These are phyloP conservation scores for Rickenella mellea DNA, from an alignment of 768 basidiomycete genomes.

Conservation along the genomic window DNA sequence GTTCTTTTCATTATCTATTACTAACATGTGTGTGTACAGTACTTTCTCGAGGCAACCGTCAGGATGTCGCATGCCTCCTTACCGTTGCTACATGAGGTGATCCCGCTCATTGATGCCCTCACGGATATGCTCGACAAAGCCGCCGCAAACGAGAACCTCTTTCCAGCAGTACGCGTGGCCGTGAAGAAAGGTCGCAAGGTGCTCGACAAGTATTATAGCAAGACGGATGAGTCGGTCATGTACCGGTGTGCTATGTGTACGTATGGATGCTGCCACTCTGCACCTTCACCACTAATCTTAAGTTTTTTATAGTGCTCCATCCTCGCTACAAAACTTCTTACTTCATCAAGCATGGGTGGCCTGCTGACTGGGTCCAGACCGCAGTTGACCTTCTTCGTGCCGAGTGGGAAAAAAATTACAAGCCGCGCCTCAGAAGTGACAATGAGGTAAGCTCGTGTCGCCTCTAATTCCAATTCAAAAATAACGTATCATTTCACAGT, in stretches of 20 bases:
- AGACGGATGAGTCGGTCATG: constrained; percentile 8
- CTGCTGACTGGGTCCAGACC: constrained; percentile 11
- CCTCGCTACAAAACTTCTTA: constrained; percentile 12
- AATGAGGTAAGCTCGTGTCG: too few relatives aligned
- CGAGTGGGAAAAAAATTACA: background rate
- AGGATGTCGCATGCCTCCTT: constrained; percentile 6
- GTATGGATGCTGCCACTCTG: background rate
- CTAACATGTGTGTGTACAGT: constrained; percentile 1
- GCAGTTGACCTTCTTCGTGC: constrained; percentile 2
- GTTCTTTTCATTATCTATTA: background rate
- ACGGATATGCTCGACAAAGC: constrained; percentile 8
- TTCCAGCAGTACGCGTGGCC: constrained; percentile 5
- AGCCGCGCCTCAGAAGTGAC: background rate
- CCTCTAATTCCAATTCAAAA: too few relatives aligned
- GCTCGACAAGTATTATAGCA: constrained; percentile 12
- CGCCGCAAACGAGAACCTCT: constrained; percentile 2
- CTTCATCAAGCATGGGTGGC: constrained; percentile 12
- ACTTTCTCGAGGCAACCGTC: constrained; percentile 9
- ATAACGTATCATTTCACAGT: too few relatives aligned
- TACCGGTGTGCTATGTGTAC: constrained; percentile 12
- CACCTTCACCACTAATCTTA: background rate
- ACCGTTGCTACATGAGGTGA: constrained; percentile 14
- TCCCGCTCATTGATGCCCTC: constrained; percentile 13
- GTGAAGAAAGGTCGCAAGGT: constrained; percentile 2
- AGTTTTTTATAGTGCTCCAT: constrained; percentile 12